Conservation (phyloP, 306 rosid species). For the Medicago lupulina region DNA sequence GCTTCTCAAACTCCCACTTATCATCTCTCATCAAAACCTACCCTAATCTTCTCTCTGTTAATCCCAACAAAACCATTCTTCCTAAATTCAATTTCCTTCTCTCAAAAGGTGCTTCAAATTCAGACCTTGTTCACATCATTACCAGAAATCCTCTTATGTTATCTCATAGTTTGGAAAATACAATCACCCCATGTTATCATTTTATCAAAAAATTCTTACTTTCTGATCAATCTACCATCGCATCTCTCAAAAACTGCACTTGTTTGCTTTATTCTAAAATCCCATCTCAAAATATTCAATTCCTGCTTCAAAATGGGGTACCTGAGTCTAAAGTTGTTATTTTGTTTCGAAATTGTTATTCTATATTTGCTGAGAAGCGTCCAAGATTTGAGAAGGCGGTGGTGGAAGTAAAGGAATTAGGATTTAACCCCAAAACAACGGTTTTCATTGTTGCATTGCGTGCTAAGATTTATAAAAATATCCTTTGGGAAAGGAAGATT, state of each 20-base stretch:
- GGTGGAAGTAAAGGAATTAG: slow-evolving; percentile 40
- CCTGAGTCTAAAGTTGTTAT: slow-evolving; percentile 27
- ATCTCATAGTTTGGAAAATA: slow-evolving; percentile 31
- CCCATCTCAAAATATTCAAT: neutral
- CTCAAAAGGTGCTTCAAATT: slow-evolving; percentile 46
- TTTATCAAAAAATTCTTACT: slow-evolving; percentile 15
- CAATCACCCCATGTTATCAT: slow-evolving; percentile 42
- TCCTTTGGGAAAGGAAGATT: slow-evolving; percentile 46
- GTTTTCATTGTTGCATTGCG: slow-evolving; percentile 38
- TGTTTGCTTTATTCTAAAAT: neutral
- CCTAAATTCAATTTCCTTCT: slow-evolving; percentile 50
- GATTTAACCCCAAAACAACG: slow-evolving; percentile 38
- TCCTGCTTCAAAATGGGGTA: slow-evolving; percentile 14
- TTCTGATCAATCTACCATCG: slow-evolving; percentile 25
- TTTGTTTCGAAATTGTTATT: neutral
- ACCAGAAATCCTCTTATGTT: neutral
- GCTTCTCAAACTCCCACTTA: slow-evolving; percentile 38
- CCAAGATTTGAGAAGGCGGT: slow-evolving; percentile 31
- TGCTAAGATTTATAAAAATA: slow-evolving; percentile 5
- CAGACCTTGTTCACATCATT: slow-evolving; percentile 34
- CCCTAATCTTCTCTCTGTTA: neutral
- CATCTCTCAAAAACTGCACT: neutral
- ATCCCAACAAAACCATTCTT: slow-evolving; percentile 27
- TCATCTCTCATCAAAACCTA: neutral
- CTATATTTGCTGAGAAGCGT: neutral